Conservation (phyloP, 1,139 yeast genomes). For the Nakaseomyces glabratus region DNA sequence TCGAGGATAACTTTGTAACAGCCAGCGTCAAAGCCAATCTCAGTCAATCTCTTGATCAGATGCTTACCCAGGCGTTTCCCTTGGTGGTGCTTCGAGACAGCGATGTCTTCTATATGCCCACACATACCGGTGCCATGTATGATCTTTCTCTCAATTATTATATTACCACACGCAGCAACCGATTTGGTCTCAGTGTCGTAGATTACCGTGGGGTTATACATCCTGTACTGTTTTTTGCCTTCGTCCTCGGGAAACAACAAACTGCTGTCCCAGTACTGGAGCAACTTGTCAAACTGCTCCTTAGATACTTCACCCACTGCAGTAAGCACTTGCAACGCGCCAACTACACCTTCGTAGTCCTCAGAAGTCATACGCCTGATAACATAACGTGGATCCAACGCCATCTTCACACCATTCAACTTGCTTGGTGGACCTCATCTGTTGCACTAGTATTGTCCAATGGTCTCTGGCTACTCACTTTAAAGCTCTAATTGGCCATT, state of each 20-base stretch:
- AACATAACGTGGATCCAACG: conserved; percentile 33
- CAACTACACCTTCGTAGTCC: conserved; percentile 45
- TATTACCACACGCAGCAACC: conserved; percentile 42
- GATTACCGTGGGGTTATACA: conserved; percentile 56
- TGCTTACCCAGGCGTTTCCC: conserved; percentile 72
- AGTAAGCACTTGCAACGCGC: conserved; percentile 48
- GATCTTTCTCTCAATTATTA: conserved; percentile 51
- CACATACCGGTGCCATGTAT: conserved; percentile 76
- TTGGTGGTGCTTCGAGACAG: conserved; percentile 67
- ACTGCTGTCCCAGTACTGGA: conserved; percentile 42
- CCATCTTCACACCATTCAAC: no score
- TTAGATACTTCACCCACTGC: conserved; percentile 51
- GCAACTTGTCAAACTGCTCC: conserved; percentile 36
- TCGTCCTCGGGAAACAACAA: conserved; percentile 12
- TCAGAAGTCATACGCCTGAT: conserved; percentile 40
- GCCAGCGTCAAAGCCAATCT: conserved; percentile 48
- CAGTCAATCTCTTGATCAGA: conserved; percentile 54
- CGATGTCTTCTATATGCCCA: conserved; percentile 94
- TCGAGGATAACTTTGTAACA: conserved; percentile 88
- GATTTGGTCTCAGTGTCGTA: conserved; percentile 34
- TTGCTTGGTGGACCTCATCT: no score
- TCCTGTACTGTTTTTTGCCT: conserved; percentile 28
- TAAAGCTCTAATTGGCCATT: no score
- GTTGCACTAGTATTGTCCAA: no score
- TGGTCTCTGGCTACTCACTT: no score